Evolutionary conservation across 2,329 filamentous ascomycete genomes (phyloP), one percentile per base, ranked within the genome.

Genomic region (Tympanopsis confertula): DNA sequence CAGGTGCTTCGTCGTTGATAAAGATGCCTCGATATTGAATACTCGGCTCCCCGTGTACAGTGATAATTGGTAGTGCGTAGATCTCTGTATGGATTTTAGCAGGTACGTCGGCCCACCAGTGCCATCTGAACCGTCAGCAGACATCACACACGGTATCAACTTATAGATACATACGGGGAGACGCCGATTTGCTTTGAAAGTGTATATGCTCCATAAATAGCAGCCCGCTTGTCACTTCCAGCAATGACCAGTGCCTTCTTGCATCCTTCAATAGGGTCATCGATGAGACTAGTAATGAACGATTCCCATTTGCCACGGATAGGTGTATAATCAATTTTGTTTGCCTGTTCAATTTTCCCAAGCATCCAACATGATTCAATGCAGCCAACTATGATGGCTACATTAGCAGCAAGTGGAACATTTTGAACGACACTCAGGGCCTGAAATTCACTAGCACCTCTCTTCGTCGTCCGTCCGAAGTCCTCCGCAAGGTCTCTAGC

Each of bases 171-270:
- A 10, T n/a, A 28, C 30, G 77, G 78, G 20, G 74, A 80, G 12
- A 85, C 78, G 19, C 81, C 81, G 40, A 85, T 83, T 51, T 85
- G 78, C 55, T 84, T 78, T 17, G 75, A 81, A 35, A 85, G 55
- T 44, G 80, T 78, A 56, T 86, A 86, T 15, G 82, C 60, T 10
- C 81, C 81, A 47, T 71, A 86, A 39, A 86, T 82, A 2, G 76
- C 72, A 13, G 77, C 78, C 43, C 79, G 64, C 32, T 68, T 63
- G 51, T 85, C 78, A 49, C 72, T 78, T 10, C 77, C 80, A 20
- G 72, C 77, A 52, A 86, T 76, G 1, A 85, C 72, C 14, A 85
- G 61, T 2, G 79, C 79, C 41, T 63, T 62, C 1, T 65, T 49
- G 18, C 73, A 68, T 15, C 71, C 74, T 2, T 67, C 61, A 12